phyloP scores from a whole-genome alignment of 331 rosid genomes.

The Dryas integrifolia region DNA sequence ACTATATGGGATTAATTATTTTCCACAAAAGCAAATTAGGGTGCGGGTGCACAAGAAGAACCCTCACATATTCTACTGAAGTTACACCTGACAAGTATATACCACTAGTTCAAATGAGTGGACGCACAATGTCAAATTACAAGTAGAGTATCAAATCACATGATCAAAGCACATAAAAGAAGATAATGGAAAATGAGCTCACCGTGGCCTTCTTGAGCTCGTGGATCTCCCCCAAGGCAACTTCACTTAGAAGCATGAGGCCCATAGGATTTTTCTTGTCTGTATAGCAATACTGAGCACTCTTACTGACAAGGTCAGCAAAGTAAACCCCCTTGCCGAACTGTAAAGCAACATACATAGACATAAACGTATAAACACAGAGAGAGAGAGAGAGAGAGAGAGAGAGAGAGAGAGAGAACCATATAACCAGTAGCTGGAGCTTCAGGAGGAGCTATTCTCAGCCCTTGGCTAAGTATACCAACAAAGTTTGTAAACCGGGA shows the following conservation, averaged over 20 bases:
- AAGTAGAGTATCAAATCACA: not conserved
- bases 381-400: constrained; percentile 10
- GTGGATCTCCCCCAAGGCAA: constrained; percentile 79
- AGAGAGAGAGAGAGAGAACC: constrained; percentile 45
- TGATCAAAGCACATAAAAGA: not conserved
- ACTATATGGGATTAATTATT: not conserved
- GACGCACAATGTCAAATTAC: not conserved
- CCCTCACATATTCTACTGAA: not conserved
- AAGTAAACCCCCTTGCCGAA: constrained; percentile 97
- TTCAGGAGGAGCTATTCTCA: constrained; percentile 98
- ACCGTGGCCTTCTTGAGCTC: constrained; percentile 88
- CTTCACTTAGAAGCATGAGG: constrained; percentile 86
- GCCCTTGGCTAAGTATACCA: constrained; percentile 94
- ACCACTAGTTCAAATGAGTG: not conserved
- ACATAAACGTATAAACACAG: not conserved
- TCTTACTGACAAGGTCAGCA: constrained; percentile 93
- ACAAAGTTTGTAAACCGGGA: constrained; percentile 90
- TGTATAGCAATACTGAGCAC: constrained; percentile 97
- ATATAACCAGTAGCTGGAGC: constrained; percentile 98
- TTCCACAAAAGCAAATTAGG: not conserved
- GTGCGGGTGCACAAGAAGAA: not conserved
- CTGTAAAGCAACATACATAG: constrained; percentile 41
- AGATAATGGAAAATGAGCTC: constrained; percentile 19
- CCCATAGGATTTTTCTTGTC: constrained; percentile 86
- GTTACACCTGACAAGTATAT: not conserved